Base-by-base conservation (phyloP, 305 asterid species). In the Fraxinus floribunda region DNA sequence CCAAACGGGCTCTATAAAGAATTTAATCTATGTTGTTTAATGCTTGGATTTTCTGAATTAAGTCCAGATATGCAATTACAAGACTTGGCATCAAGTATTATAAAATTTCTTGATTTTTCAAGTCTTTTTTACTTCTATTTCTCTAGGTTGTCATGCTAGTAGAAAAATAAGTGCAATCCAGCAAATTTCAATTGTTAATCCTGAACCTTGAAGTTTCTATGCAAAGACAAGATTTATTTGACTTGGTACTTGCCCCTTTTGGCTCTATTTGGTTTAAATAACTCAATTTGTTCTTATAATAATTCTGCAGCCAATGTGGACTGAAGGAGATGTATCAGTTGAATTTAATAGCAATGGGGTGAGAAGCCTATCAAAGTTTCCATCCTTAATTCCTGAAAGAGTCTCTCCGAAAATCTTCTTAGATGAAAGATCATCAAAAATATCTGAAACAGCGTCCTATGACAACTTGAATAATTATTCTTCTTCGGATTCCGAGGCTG, bases 221-320 rank as follows among this genome's bases (percentile, higher is more conserved):
- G 38, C 20, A 66, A 29, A 66, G 34, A 11, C 36, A 34, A 10
- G 22, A 10, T 66, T 66, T 66, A 20, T 66, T 66, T 41, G 34
- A 62, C 32, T 20, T 62, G 32, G 32, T 62, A 66, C n/a, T 11
- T 3, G 7, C 38, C 24, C 74, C 15, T 26, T 26, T 4, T 66
- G 74, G 36, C 74, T 66, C 74, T 66, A 18, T 80, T 46, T 11
- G 26, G 7, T 72, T 80, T 77, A 22, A 16, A 29, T 44, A 76
- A 66, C 32, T 74, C 64, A 66, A 9, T n/a, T 66, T 77, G 35
- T 62, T 79, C 13, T 76, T 81, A 8, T n/a, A 10, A 70, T 76
- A 0, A 15, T 82, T 75, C 57, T 88, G 90, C 92, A 92, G 97
- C 94, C 97, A 82, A 90, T 92, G 35, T 94, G 98, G 97, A 80